Percentiles rank a stretch among this genome's conserved stretches.
These are phyloP conservation scores for Berkeleyomyces basicola DNA, from an alignment of 2,329 filamentous ascomycete genomes.

Conservation along the genomic window DNA sequence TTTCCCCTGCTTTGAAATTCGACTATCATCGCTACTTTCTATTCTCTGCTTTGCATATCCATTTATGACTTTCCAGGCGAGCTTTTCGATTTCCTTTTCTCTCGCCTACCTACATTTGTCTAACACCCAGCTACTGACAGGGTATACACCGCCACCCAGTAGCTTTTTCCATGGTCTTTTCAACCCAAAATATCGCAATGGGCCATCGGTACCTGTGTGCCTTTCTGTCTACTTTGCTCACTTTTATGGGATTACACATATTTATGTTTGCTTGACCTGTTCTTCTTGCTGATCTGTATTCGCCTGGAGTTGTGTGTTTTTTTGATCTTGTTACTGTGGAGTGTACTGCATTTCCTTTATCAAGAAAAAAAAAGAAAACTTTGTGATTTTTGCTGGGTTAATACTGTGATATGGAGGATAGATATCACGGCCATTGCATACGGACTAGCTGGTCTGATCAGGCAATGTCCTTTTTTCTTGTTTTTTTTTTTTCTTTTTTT, in stretches of 20 bases:
- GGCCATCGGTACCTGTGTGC: not conserved
- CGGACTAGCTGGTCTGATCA: not conserved
- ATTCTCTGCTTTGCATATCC: not conserved
- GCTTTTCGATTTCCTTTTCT: not conserved
- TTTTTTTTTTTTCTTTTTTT: not conserved
- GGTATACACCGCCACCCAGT: too few species aligned
- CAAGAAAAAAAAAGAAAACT: not conserved
- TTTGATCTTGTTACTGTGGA: not conserved
- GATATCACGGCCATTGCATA: not conserved
- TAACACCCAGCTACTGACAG: too few species aligned
- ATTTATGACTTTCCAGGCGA: not conserved
- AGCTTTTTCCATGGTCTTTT: too few species aligned
- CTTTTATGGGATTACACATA: not conserved
- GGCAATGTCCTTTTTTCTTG: not conserved
- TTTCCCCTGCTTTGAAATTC: not conserved
- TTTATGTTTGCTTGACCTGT: not conserved
- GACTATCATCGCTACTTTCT: not conserved
- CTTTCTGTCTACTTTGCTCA: not conserved
- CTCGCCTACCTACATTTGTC: not conserved
- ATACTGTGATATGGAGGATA: not conserved
- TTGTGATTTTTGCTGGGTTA: not conserved
- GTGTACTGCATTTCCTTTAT: not conserved
- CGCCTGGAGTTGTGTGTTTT: constrained; percentile 1
- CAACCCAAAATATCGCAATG: too few species aligned
- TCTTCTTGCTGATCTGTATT: not conserved